Base-by-base conservation (phyloP, 2,329 filamentous ascomycete genomes). In the Monosporascus sp. region DNA sequence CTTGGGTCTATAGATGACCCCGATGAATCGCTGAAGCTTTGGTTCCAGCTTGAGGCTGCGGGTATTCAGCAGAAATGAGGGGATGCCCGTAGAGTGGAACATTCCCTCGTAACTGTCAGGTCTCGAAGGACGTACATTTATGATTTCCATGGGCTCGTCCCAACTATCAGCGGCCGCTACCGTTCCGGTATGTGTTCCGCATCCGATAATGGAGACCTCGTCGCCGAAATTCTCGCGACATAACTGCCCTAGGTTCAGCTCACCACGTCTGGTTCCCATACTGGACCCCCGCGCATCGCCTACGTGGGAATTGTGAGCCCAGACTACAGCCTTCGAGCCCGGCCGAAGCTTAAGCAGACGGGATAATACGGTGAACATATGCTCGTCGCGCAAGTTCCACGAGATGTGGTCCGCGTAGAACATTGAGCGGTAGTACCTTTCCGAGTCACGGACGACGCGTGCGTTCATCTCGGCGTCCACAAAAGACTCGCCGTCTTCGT, bases 171-270 rank as follows among this genome's bases (percentile, higher is more conserved):
- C 77, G 1, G 78, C 78, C 0, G 78, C 78, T 2, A 81, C 78
- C 0, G 76, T 79, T 4, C 78, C 78, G 0, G 69, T 72, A 58
- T 81, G 72, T 3, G 75, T 78, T 6, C 75, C 71, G 52, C 75
- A 79, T 9, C 78, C 78, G 49, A 66, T 59, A 26, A 55, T 38
- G 17, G 55, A 51, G 16, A 58, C 55, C 22, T 50, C 49, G 20
- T 38, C 52, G 2, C 50, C 52, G 47, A 53, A 60, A 26, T 37
- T 52, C 54, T 60, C 52, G 22, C 55, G 58, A 60, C 76, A 79
- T n/a, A 81, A 63, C 62, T 81, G 78, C 0, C 78, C 78, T n/a
- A 80, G 67, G 56, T 79, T 81, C 48, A 79, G 61, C 61, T 79
- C 75, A 7, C 71, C 70, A 19, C 69, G 64, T 3, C 66, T 61